Base-by-base conservation (phyloP, 2,329 filamentous ascomycete species). In the Dactylella cylindrospora region DNA sequence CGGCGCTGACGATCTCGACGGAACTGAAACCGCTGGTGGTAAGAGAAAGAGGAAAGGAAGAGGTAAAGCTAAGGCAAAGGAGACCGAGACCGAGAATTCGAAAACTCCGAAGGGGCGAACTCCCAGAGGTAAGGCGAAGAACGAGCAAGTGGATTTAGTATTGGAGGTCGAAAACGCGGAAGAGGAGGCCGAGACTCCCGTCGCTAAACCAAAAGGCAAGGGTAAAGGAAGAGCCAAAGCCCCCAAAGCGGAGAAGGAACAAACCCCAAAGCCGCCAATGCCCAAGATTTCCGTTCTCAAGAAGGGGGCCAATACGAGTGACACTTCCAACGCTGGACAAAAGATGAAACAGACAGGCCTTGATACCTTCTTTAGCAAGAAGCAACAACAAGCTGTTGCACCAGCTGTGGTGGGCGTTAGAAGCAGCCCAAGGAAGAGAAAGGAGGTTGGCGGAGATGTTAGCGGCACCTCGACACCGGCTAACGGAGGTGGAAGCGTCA, bases 381-480 rank as follows among this genome's bases (percentile, higher is more conserved):
- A 62, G 35, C 43, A 49, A 2, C 43, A 29, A 1, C 31, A 47
- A 5, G 35, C n/a, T 20, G 5, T 20, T 2, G 25, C 43, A 15
- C 12, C 40, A 2, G 31, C 31, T 3, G 31, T 23, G 8, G 38
- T 49, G 3, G 49, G 57, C 2, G 57, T 62, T 41, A 53, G 57
- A 28, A 62, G 57, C 40, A 62, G 57, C 32, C 57, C 57, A 26
- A 54, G 57, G n/a, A 62, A 62, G 39, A 53, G 26, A 22, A 54
- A 54, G 38, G 57, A 62, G 5, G 8, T 33, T 9, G 32, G 8
- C 5, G 49, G 45, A 6, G 49, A 61, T 25, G 15, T 39, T 12
- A 62, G 49, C 12, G 50, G 49, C 2, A 15, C 50, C 17, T 62
- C 57, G 9, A 62, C 57, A 5, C 57, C 57, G 12, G 44, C 45